Conservation (phyloP, 306 rosid species). For the Canavalia ensiformis region DNA sequence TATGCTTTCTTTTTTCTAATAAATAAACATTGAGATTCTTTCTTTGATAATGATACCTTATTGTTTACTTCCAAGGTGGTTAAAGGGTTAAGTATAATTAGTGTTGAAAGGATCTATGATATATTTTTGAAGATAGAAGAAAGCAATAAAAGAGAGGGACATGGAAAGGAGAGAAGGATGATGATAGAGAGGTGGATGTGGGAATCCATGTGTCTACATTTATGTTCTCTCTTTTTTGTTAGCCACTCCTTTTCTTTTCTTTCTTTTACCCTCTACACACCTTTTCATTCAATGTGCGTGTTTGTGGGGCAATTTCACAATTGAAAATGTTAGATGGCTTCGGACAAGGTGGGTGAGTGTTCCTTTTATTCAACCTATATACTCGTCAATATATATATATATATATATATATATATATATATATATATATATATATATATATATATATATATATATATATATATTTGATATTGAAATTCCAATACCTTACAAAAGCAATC, state of each 20-base stretch:
- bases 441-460: too few species aligned
- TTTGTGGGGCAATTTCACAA: slow-evolving; percentile 56
- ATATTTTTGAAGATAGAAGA: slow-evolving; percentile 56
- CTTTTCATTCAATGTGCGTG: slow-evolving; percentile 58
- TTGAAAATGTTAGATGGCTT: slow-evolving; percentile 64
- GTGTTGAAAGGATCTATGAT: slow-evolving; percentile 33
- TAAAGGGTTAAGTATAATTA: slow-evolving; percentile 42
- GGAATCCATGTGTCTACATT: slow-evolving; percentile 72
- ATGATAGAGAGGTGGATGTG: slow-evolving; percentile 55
- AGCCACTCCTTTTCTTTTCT: slow-evolving; percentile 56
- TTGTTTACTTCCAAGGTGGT: slow-evolving; percentile 61
- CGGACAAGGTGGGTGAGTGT: slow-evolving; percentile 65
- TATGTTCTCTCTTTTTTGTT: slow-evolving; percentile 56
- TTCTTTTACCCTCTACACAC: slow-evolving; percentile 18
- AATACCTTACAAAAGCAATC: slow-evolving; percentile 44
- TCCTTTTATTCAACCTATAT: slow-evolving; percentile 54
- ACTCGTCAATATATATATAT: slow-evolving; percentile 26
- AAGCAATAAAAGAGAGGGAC: slow-evolving; percentile 63
- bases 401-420: too few species aligned
- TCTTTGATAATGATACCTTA: slow-evolving; percentile 20
- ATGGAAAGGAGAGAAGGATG: slow-evolving; percentile 37
- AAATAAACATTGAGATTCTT: slow-evolving; percentile 33
- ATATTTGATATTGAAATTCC: not conserved
- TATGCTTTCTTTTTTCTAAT: slow-evolving; percentile 36
- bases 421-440: too few species aligned